Conservation (phyloP, 2,329 filamentous ascomycete genomes). For the Nannizziopsis barbatae region DNA sequence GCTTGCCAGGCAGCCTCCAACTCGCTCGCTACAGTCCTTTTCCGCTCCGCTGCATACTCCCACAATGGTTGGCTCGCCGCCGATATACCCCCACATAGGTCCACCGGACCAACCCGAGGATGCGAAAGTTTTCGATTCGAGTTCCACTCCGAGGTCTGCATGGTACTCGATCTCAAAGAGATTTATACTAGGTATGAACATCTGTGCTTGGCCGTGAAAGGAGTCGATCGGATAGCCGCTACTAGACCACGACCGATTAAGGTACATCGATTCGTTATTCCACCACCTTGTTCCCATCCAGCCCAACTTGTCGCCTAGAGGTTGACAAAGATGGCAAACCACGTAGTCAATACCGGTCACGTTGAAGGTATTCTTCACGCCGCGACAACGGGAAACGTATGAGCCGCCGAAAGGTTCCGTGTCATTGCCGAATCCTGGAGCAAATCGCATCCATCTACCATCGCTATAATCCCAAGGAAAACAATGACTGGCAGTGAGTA, state of each 20-base stretch:
- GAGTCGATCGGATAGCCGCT: constrained; percentile 19
- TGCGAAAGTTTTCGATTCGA: constrained; percentile 18
- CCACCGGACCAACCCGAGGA: constrained; percentile 20
- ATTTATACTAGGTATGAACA: constrained; percentile 18
- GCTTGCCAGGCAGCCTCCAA: constrained; percentile 15
- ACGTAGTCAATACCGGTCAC: constrained; percentile 20
- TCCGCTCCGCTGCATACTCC: constrained; percentile 20
- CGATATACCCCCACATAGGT: constrained; percentile 19
- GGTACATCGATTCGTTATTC: constrained; percentile 13
- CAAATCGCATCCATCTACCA: constrained; percentile 19
- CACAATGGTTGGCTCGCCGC: constrained; percentile 17
- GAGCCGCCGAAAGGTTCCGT: constrained; percentile 18
- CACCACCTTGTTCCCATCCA: constrained; percentile 21
- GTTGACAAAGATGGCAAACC: constrained; percentile 18
- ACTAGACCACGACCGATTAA: constrained; percentile 15
- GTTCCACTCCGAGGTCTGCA: constrained; percentile 16
- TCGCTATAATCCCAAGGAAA: constrained; percentile 18
- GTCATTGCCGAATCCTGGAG: constrained; percentile 16
- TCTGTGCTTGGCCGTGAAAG: constrained; percentile 16
- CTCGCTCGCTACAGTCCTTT: constrained; percentile 17
- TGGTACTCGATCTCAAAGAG: constrained; percentile 17
- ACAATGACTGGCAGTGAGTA: constrained; percentile 20
- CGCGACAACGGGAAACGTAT: constrained; percentile 18
- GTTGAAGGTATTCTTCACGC: constrained; percentile 19
- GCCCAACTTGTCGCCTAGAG: constrained; percentile 18